Percentiles rank a stretch among this genome's conserved stretches.
Evolutionary conservation across 2,329 filamentous ascomycete genomes (phyloP).

Genomic region (Dactylellina sp.): DNA sequence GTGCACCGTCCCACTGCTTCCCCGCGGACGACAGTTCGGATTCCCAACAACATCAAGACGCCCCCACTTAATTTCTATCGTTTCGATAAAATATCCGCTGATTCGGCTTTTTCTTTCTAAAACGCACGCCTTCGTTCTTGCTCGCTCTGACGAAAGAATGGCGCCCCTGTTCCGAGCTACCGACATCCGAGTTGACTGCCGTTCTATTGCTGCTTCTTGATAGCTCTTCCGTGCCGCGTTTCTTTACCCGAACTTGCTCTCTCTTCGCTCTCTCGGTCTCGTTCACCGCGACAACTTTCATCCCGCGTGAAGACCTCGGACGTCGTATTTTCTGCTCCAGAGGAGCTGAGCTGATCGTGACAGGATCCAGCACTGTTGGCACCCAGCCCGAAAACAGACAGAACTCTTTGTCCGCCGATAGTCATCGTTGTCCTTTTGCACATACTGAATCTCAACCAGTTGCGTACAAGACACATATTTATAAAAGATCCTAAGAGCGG

Average conservation of each 20-base stretch:
- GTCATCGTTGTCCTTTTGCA: background rate
- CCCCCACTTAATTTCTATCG: background rate
- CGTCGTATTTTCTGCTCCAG: background rate
- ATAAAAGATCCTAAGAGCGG: background rate
- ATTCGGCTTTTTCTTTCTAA: slow-evolving; percentile 22
- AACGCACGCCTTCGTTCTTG: slow-evolving; percentile 32
- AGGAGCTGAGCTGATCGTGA: slow-evolving; percentile 5
- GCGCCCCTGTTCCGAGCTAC: slow-evolving; percentile 52
- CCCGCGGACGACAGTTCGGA: slow-evolving; percentile 30
- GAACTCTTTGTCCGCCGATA: background rate
- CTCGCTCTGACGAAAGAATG: slow-evolving; percentile 55
- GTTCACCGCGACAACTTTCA: background rate
- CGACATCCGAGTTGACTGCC: slow-evolving; percentile 54
- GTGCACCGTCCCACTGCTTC: background rate
- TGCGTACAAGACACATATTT: background rate
- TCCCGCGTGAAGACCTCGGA: background rate
- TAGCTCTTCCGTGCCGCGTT: slow-evolving; percentile 34
- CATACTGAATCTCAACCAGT: background rate
- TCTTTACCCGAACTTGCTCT: background rate
- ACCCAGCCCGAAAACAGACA: background rate
- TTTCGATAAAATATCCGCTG: background rate
- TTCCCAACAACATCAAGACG: background rate
- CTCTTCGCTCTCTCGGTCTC: background rate
- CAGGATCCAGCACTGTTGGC: slow-evolving; percentile 18
- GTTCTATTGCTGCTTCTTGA: slow-evolving; percentile 53